Base-by-base conservation (phyloP, 768 basidiomycete species). In the Boletus vinaceobasis region DNA sequence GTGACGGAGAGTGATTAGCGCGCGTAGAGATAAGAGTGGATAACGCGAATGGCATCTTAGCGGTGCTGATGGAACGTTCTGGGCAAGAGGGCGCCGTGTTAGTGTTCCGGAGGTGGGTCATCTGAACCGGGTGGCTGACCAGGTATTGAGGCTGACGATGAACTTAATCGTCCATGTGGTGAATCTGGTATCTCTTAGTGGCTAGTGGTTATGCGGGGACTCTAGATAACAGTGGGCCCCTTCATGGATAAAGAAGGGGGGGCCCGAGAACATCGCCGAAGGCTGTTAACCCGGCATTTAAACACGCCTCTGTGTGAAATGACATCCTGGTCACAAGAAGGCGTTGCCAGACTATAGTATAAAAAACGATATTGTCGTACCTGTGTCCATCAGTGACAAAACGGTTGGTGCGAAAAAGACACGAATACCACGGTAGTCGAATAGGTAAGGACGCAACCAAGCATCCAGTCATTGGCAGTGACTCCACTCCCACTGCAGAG, bases 111-210 rank as follows among this genome's bases (percentile, higher is more conserved):
- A 36, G 13, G 15, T 26, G 21, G 43, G 4, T 9, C 21, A 49
- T n/a, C 13, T 29, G 15, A 37, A 15, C 50, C 43, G 40, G 35
- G 42, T 43, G 50, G 57, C 50, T 60, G 59, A 60, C 49, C 23
- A 21, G 39, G 21, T 23, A 36, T 23, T 48, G 57, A 35, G 62
- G 62, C 52, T 64, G 57, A 59, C 61, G 19, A 13, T 7, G 11
- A 23, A 40, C 39, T 19, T 15, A 29, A 6, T 38, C 29, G 19
- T 48, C 50, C 44, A 33, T 23, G 23, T 23, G 23, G 23, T 23
- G 23, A 48, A 52, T 47, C 15, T 32, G 38, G 37, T n/a, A 37
- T 37, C 36, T 17, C 36, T 15, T 23, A 7, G 40, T 11, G 9
- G 43, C 29, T 29, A 15, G 38, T 3, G 38, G 37, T 9, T 1